Evolutionary conservation across 1,284 basidiomycete genomes (phyloP).

Genomic region (Malassezia psittaci): DNA sequence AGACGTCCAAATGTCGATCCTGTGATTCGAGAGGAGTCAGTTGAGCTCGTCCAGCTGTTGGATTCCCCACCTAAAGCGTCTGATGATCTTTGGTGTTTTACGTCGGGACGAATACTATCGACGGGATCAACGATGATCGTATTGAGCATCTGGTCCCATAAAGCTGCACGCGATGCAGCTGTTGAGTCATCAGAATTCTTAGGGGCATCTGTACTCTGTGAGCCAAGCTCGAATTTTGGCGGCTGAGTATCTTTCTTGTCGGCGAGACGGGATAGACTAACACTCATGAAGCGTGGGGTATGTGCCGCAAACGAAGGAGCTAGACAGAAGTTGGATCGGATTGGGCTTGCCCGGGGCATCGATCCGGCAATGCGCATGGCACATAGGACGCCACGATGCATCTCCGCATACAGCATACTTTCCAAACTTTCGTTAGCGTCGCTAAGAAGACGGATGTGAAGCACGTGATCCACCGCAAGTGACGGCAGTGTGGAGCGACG

Average conservation of each 20-base stretch:
- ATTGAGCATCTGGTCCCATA: slow-evolving; percentile 20
- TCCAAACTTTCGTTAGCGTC: neutral
- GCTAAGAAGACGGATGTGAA: neutral
- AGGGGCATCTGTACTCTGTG: neutral
- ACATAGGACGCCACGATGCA: neutral
- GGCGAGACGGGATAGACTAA: neutral
- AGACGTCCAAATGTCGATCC: slow-evolving; percentile 8
- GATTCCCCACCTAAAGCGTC: neutral
- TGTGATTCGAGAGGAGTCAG: neutral
- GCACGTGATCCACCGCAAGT: neutral
- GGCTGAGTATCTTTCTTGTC: neutral
- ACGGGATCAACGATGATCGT: slow-evolving; percentile 16
- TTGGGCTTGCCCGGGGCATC: too few species aligned
- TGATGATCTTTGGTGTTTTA: neutral
- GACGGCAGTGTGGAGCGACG: neutral
- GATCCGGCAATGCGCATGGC: neutral
- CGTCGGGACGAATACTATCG: neutral
- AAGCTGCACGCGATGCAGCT: slow-evolving; percentile 8
- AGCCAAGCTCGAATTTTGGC: neutral
- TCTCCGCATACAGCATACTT: neutral
- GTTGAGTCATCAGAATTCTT: neutral
- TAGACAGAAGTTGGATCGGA: neutral
- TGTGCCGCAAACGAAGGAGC: neutral
- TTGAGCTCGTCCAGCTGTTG: neutral
- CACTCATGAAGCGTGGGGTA: neutral